Evolutionary conservation across 164 flowering plant genomes (phyloP), one percentile per base, ranked within the genome.

Genomic region (Paratinospora sagittata): DNA sequence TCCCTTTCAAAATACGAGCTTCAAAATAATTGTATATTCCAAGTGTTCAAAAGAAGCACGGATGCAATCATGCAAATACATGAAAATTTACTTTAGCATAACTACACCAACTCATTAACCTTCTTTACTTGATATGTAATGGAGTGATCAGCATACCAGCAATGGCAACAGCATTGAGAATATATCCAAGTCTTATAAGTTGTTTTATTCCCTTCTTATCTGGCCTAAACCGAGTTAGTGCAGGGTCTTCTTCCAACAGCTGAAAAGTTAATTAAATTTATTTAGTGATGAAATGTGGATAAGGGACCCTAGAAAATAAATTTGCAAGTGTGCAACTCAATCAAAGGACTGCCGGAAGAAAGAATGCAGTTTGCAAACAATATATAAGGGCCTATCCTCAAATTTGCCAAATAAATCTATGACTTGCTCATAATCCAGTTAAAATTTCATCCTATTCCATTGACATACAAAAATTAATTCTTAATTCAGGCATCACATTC

Each of bases 181-280:
- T 85, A 81, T 91, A 91, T 60, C 92, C 93, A 33, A 89, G n/a
- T 73, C 82, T 83, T 80, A 87, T 91, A 37, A 91, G 36, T 36
- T 73, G 69, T 77, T 71, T 1, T 26, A 88, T 87, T 72, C 77
- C 36, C 76, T 85, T 81, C 80, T 88, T 91, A 72, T 84, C 74
- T 52, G 98, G 87, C 75, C 85, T 91, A 85, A 87, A 93, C 67
- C 80, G 87, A 67, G 75, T 87, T n/a, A 93, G 80, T 43, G 86
- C 79, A 43, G 95, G 91, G 68, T 93, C 90, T 41, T 75, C 81
- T 16, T 86, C 90, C 85, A 92, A 78, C n/a, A 92, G 94, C 98
- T 92, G 87, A 73, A 79, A 69, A 43, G 23, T 0, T 52, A 16
- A 52, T 16, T 52, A 16, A 52, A 52, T 52, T 52, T 16, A 52